A percentile compares a stretch with the other conserved stretches of the same genome.
Conservation (phyloP, 2,329 filamentous ascomycete genomes). For the Metarhizium album region DNA sequence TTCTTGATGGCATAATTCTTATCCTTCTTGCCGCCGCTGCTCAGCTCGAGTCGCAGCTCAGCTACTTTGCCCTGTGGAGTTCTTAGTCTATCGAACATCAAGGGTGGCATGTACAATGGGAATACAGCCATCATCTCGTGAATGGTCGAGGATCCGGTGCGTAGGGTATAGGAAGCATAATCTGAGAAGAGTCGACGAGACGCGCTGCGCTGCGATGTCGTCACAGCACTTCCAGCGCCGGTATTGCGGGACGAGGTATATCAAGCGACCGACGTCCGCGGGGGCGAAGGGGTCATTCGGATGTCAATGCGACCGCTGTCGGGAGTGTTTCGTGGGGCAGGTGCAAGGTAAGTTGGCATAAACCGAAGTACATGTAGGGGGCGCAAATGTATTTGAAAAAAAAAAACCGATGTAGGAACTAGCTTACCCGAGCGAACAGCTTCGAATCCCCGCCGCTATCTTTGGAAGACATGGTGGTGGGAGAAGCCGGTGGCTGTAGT, state of each 20-base stretch:
- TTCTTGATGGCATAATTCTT: slow-evolving; percentile 94
- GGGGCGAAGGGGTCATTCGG: not conserved
- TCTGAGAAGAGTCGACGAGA: not conserved
- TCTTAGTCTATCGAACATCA: slow-evolving; percentile 38
- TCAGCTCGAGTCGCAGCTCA: slow-evolving; percentile 88
- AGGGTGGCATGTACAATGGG: slow-evolving; percentile 39
- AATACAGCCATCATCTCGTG: slow-evolving; percentile 33
- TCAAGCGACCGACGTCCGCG: no score
- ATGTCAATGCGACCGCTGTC: not conserved
- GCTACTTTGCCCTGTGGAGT: slow-evolving; percentile 90
- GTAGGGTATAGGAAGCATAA: not conserved
- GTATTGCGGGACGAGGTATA: no score
- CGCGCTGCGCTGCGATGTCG: not conserved
- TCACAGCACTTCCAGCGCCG: not conserved
- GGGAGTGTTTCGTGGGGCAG: not conserved
- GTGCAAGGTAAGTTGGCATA: not conserved
- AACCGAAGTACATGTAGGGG: slow-evolving; percentile 9
- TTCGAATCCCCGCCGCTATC: slow-evolving; percentile 85
- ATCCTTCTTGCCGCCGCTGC: slow-evolving; percentile 92
- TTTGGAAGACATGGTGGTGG: slow-evolving; percentile 39
- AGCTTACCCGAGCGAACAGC: slow-evolving; percentile 88
- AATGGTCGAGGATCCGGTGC: not conserved
- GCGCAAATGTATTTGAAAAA: not conserved
- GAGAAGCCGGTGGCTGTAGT: not conserved
- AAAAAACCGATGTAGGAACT: slow-evolving; percentile 5